Conservation (phyloP, 2,329 filamentous ascomycete species). For the Arthrobotrys sinensis region DNA sequence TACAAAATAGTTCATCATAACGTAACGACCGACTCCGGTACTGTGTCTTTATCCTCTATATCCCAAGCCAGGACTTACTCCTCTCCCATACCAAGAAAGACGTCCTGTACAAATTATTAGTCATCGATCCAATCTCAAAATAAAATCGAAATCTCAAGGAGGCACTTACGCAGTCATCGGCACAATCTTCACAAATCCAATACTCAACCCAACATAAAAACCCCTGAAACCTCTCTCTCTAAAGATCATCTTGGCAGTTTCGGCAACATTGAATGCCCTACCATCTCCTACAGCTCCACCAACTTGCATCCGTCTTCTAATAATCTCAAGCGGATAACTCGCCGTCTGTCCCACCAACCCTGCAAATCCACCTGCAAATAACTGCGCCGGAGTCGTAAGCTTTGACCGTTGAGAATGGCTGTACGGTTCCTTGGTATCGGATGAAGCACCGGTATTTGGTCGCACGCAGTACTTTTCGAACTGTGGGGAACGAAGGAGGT, state of each 20-base stretch:
- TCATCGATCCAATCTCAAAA: constrained; percentile 1
- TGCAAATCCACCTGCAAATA: constrained; percentile 85
- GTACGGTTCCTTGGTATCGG: constrained; percentile 68
- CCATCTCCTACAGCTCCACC: constrained; percentile 94
- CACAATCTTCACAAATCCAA: constrained; percentile 94
- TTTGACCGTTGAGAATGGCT: constrained; percentile 73
- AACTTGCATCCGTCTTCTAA: constrained; percentile 94
- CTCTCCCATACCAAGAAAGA: constrained; percentile 79
- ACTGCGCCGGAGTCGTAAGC: constrained; percentile 87
- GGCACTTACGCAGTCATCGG: constrained; percentile 80
- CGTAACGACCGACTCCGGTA: background rate
- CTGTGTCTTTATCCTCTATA: constrained; percentile 63
- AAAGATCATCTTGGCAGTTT: constrained; percentile 83
- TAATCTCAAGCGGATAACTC: constrained; percentile 94
- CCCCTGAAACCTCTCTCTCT: constrained; percentile 82
- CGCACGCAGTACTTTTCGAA: constrained; percentile 83
- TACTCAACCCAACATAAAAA: constrained; percentile 92
- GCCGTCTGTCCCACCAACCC: constrained; percentile 91
- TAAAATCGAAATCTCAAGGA: background rate
- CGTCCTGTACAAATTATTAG: constrained; percentile 66
- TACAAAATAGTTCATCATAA: constrained; percentile 17
- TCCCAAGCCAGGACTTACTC: constrained; percentile 73
- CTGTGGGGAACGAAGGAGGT: constrained; percentile 80
- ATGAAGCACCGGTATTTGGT: constrained; percentile 70
- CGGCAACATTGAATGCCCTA: constrained; percentile 80